phyloP scores from a whole-genome alignment of 2,329 filamentous ascomycete species.

The Cordyceps militaris region DNA sequence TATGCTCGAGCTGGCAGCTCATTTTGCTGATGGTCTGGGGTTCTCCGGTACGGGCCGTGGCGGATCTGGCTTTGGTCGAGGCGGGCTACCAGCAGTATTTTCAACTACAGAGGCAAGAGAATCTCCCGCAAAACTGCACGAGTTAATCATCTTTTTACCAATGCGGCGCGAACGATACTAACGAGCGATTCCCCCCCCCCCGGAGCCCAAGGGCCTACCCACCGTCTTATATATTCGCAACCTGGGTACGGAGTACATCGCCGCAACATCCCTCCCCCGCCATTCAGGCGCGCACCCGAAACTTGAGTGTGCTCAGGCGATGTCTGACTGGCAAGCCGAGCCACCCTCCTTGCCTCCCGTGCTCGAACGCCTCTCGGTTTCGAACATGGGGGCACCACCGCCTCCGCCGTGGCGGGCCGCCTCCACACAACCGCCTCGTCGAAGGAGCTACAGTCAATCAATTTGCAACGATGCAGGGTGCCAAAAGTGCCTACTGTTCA shows the following conservation, averaged over 20 bases:
- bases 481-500: neutral
- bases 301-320: neutral
- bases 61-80: conserved; percentile 6
- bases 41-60: conserved; percentile 3
- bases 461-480: neutral
- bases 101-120: neutral
- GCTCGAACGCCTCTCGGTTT: conserved; percentile 4
- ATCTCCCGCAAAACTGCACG: neutral
- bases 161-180: neutral
- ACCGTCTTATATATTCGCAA: neutral
- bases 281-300: neutral
- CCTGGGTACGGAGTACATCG: neutral
- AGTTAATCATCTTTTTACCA: neutral
- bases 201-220: neutral
- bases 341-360: neutral
- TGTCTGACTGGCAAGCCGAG: neutral
- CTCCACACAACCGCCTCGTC: neutral
- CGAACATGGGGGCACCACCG: conserved; percentile 1
- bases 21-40: neutral
- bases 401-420: conserved; percentile 6
- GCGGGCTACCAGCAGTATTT: neutral
- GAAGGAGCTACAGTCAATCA: neutral
- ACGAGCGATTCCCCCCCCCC: neutral
- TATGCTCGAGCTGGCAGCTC: neutral
- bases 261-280: neutral